Evolutionary conservation across 345 rosid species (phyloP).

Genomic region (Brassica juncea): DNA sequence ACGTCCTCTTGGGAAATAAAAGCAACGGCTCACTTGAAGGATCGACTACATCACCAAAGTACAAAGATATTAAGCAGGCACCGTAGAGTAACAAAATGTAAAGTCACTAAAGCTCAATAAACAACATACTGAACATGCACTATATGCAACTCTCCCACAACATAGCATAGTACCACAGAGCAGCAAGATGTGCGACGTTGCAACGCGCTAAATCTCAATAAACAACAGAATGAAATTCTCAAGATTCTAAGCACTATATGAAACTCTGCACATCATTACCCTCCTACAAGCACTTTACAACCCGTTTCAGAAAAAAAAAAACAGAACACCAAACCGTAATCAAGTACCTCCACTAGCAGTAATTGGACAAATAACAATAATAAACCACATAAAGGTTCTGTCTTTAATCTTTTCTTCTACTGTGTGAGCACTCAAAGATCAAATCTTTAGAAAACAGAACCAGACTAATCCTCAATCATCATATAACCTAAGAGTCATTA

Average conservation of each 20-base stretch:
- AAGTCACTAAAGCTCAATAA: neutral
- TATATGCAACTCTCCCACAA: neutral
- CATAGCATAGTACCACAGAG: neutral
- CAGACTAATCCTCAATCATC: no score
- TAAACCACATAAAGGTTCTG: neutral
- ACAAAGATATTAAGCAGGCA: neutral
- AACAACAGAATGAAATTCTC: neutral
- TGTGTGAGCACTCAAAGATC: neutral
- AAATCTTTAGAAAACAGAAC: neutral
- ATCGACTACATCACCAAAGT: conserved; percentile 51
- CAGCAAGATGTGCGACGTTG: neutral
- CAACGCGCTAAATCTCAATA: neutral
- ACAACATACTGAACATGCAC: neutral
- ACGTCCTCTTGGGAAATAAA: conserved; percentile 73
- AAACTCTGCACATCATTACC: neutral
- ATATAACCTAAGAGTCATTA: neutral
- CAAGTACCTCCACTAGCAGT: neutral
- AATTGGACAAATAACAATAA: neutral
- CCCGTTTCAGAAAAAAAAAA: neutral
- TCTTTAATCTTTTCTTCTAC: neutral
- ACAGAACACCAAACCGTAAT: conserved; percentile 6
- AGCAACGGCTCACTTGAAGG: conserved; percentile 76
- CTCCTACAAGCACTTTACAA: neutral
- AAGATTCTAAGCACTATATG: neutral
- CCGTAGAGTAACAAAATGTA: neutral